A percentile compares a stretch with the other conserved stretches of the same genome.
Conservation (phyloP, 1,139 yeast genomes). For the Sugiyamaella neomexicana region DNA sequence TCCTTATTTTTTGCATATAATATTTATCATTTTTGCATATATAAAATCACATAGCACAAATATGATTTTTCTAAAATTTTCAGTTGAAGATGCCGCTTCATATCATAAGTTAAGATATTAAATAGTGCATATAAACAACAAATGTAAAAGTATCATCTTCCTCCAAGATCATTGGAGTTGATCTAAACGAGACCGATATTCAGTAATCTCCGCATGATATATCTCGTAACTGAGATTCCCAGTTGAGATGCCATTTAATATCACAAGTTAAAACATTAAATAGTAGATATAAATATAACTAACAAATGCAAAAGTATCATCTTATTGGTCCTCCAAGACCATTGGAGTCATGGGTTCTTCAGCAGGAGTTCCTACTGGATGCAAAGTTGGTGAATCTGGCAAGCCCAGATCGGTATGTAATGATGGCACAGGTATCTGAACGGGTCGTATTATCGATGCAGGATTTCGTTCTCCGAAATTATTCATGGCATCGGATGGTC, state of each 20-base stretch:
- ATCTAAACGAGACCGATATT: too few relatives aligned
- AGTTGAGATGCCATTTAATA: too few relatives aligned
- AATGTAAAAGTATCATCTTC: too few relatives aligned
- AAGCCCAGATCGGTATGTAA: not conserved
- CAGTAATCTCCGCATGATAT: too few relatives aligned
- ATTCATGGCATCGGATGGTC: constrained; percentile 3
- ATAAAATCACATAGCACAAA: not conserved
- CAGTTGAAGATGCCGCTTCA: too few relatives aligned
- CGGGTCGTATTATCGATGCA: constrained; percentile 6
- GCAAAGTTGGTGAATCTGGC: constrained; percentile 27
- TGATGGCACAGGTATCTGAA: constrained; percentile 9
- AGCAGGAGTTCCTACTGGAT: constrained; percentile 27
- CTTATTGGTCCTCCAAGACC: constrained; percentile 21
- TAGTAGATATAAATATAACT: too few relatives aligned
- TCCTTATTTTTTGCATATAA: not conserved
- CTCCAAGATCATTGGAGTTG: too few relatives aligned
- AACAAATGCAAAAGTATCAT: not conserved
- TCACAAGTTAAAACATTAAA: not conserved
- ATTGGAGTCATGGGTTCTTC: constrained; percentile 31
- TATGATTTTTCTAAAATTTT: not conserved
- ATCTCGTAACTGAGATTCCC: too few relatives aligned
- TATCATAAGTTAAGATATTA: not conserved
- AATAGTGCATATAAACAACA: not conserved
- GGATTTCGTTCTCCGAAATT: not conserved
- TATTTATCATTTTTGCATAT: not conserved